Conservation (phyloP, 768 basidiomycete genomes). For the Leccinum barrowsii region DNA sequence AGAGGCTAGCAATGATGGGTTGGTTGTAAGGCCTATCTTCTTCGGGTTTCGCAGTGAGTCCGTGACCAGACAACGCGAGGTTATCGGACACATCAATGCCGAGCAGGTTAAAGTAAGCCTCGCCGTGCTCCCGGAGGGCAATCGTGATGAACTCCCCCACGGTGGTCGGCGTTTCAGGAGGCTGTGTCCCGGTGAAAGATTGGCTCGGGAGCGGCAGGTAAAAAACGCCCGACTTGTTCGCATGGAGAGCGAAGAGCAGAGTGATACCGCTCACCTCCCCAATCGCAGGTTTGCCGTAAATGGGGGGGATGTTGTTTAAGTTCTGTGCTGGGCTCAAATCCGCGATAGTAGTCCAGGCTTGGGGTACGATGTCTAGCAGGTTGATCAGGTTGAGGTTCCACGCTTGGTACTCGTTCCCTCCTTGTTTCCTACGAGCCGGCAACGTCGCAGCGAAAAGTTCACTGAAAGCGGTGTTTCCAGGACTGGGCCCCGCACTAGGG, state of each 20-base stretch:
- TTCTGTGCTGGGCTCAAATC: background rate
- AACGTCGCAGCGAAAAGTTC: background rate
- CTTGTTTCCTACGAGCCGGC: background rate
- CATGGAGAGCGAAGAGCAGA: background rate
- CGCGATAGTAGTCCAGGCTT: conserved; percentile 6
- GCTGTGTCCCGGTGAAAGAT: background rate
- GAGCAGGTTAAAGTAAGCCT: background rate
- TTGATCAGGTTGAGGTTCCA: conserved; percentile 18
- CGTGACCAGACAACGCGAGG: background rate
- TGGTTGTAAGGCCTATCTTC: background rate
- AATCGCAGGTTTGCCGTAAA: background rate
- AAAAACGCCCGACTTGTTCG: background rate
- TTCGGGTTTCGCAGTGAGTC: background rate
- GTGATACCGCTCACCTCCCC: background rate
- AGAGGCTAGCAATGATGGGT: background rate
- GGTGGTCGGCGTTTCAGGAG: background rate
- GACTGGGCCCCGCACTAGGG: conserved; percentile 8
- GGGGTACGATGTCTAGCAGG: conserved; percentile 8
- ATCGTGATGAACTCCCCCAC: background rate
- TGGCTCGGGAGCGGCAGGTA: background rate
- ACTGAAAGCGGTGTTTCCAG: conserved; percentile 5
- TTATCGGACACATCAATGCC: fast-evolving
- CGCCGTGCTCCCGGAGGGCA: background rate
- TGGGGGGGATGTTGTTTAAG: conserved; percentile 1
- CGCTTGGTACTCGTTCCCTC: background rate